Conservation (phyloP, 352 stramenopile genomes). For the Phytophthora pisi region DNA sequence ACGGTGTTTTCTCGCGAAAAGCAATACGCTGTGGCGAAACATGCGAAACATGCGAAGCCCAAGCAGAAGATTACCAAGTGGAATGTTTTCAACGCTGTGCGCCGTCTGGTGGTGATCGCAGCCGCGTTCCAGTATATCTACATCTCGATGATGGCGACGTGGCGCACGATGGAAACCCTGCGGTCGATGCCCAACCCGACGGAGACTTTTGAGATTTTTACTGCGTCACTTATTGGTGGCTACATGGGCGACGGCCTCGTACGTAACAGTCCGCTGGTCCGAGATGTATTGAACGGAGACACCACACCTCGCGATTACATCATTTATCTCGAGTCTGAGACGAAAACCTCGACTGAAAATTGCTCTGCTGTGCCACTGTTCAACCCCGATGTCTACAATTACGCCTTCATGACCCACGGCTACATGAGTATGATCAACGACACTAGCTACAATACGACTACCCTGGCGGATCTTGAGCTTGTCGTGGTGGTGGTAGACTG, state of each 20-base stretch:
- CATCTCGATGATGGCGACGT: constrained; percentile 21
- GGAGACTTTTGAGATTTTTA: constrained; percentile 1
- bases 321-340: constrained; percentile 31
- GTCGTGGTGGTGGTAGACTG: constrained; percentile 42
- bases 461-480: constrained; percentile 30
- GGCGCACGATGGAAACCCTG: constrained; percentile 17
- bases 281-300: constrained; percentile 9
- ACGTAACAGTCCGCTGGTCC: constrained; percentile 31
- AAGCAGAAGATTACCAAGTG: constrained; percentile 5
- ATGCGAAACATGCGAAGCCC: not conserved
- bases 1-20: constrained; percentile 6
- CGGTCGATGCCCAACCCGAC: constrained; percentile 12
- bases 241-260: constrained; percentile 33
- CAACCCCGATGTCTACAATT: constrained; percentile 24
- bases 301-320: constrained; percentile 30
- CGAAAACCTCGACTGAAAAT: constrained; percentile 10
- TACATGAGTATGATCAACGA: constrained; percentile 18
- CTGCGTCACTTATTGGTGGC: constrained; percentile 13
- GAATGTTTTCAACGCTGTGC: constrained; percentile 18
- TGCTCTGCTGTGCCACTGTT: constrained; percentile 11
- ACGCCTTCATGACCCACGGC: constrained; percentile 34
- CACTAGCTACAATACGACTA: constrained; percentile 38
- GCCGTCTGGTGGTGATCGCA: constrained; percentile 21
- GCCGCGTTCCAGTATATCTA: constrained; percentile 35
- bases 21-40: not conserved